Evolutionary conservation across 75 land plant genomes (phyloP), one percentile per base, ranked within the genome.

Genomic region (Isoetes taiwanensis): DNA sequence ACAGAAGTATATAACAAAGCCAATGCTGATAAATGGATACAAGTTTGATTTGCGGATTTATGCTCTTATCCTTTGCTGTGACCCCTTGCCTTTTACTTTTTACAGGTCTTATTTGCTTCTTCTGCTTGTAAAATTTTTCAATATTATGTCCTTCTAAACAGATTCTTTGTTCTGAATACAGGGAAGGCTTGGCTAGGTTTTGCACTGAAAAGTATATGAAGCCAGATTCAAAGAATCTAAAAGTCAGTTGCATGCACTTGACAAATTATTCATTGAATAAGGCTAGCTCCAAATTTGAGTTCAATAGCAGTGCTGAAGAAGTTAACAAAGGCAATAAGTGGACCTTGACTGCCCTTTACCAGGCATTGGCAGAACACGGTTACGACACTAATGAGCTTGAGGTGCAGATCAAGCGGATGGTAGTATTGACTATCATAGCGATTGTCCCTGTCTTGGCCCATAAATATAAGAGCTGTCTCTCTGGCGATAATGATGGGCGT

Each of bases 201-300:
- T 46, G 50, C 19, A 46, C 50, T 6, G 50, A 46, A 23, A 46
- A 46, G 50, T 46, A 46, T 23, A 46, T 46, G 50, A 46, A 46
- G 16, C 50, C 50, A 6, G 50, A 46, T n/a, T 23, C 16, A 5
- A 46, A 46, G 50, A 46, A 46, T 23, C 4, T 46, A 6, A 46
- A 46, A 16, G 50, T 46, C 5, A 46, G 50, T 23, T 4, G 50
- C 8, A 46, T 46, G 50, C 50, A 46, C 19, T n/a, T 46, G 4
- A 46, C 50, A n/a, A 46, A 46, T 23, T 46, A 46, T 23, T 46
- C 50, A n/a, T 23, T 46, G 25, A 46, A 46, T 23, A 46, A 46
- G 50, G 16, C 6, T 23, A 46, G 50, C 19, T 46, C 50, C 50
- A 46, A 46, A 23, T 46, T 46, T 46, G 50, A 46, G 50, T 46